phyloP scores from a whole-genome alignment of 805 yeast species.

The Ogataea paradorogensis region DNA sequence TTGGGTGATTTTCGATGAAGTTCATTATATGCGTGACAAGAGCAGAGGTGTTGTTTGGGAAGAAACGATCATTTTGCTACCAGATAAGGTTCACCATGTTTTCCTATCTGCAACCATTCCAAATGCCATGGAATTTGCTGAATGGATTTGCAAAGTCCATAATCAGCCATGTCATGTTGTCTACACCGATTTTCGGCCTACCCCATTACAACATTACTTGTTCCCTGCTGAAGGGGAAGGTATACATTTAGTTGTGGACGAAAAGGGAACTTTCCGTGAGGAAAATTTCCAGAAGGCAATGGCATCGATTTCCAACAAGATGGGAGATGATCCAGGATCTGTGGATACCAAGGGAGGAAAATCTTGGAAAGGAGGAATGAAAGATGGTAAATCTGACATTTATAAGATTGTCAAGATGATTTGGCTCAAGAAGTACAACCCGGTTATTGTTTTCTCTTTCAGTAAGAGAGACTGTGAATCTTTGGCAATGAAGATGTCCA shows the following conservation, averaged over 20 bases:
- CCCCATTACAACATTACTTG: conserved; percentile 94
- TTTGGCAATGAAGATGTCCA: conserved; percentile 91
- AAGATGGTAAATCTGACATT: conserved; percentile 68
- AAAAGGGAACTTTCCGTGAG: conserved; percentile 92
- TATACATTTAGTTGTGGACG: conserved; percentile 95
- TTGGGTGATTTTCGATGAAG: conserved; percentile 98
- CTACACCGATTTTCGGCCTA: conserved; percentile 97
- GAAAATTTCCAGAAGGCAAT: conserved; percentile 98
- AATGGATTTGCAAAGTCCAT: conserved; percentile 96
- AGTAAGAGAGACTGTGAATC: conserved; percentile 96
- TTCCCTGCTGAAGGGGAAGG: conserved; percentile 99
- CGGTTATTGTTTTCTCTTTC: conserved; percentile 98
- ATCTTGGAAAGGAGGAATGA: conserved; percentile 82
- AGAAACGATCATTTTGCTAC: conserved; percentile 91
- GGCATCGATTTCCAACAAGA: conserved; percentile 81
- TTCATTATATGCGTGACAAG: conserved; percentile 97
- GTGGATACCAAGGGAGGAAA: conserved; percentile 58
- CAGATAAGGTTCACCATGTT: conserved; percentile 94
- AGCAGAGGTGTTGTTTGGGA: conserved; percentile 99
- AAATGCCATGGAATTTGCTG: conserved; percentile 97
- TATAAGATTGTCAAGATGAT: conserved; percentile 97
- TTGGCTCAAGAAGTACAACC: conserved; percentile 93
- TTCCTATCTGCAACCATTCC: conserved; percentile 96
- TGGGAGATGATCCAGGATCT: conserved; percentile 80
- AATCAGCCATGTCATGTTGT: conserved; percentile 98